Evolutionary conservation across 352 stramenopile species (phyloP).

Genomic region (Pythium volutum): DNA sequence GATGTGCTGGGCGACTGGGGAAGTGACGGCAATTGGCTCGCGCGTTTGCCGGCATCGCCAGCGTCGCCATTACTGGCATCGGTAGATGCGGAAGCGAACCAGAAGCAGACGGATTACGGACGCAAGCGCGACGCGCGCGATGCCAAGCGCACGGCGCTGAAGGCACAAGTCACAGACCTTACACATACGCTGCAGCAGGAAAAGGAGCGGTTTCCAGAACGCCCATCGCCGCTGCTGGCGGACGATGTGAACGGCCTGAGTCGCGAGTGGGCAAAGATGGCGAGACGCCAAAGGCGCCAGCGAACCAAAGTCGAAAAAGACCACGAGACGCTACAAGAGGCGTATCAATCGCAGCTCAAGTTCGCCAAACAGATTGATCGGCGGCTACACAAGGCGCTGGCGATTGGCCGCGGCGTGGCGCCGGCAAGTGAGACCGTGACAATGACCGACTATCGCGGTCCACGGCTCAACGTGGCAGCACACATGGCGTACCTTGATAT

Average conservation of each 20-base stretch:
- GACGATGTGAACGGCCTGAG: slow-evolving; percentile 4
- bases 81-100: neutral
- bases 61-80: neutral
- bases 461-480: neutral
- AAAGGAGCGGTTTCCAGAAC: neutral
- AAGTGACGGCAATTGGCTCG: neutral
- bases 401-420: neutral
- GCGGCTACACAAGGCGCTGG: neutral
- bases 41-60: neutral
- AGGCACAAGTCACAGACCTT: neutral
- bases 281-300: neutral
- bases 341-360: neutral
- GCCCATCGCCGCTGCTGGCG: neutral
- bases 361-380: neutral
- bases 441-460: slow-evolving; percentile 1
- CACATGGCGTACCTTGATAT: slow-evolving; percentile 7
- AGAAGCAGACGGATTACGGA: neutral
- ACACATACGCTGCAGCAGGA: neutral
- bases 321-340: neutral
- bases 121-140: slow-evolving; percentile 6
- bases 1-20: slow-evolving; percentile 10
- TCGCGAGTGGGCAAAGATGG: slow-evolving; percentile 8
- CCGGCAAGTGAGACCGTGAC: neutral
- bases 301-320: neutral
- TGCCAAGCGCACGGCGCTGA: neutral